A percentile compares a stretch with the other conserved stretches of the same genome.
phyloP scores from a whole-genome alignment of 768 basidiomycete genomes.

The Leccinum boreale region DNA sequence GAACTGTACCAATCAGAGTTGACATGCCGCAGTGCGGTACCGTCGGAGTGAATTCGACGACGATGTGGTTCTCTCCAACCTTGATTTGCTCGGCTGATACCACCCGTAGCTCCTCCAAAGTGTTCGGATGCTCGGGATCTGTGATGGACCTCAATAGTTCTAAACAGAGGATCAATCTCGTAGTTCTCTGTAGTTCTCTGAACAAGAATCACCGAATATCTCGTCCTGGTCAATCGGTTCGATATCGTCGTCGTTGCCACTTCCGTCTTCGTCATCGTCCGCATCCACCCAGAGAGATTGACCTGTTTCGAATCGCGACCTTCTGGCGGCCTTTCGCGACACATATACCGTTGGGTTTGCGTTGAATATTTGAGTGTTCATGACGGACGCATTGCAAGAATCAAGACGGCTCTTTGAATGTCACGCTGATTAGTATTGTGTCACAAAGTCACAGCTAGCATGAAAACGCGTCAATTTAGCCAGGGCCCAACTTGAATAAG shows the following conservation, averaged over 20 bases:
- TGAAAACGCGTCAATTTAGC: slow-evolving; percentile 19
- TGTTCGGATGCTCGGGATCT: slow-evolving; percentile 94
- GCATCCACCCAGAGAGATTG: slow-evolving; percentile 66
- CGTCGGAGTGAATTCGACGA: slow-evolving; percentile 94
- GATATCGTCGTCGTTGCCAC: slow-evolving; percentile 36
- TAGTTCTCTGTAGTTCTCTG: neutral
- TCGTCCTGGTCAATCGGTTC: slow-evolving; percentile 88
- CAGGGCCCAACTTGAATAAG: neutral
- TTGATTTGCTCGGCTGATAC: slow-evolving; percentile 87
- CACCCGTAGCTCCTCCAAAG: slow-evolving; percentile 91
- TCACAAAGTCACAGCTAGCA: slow-evolving; percentile 19
- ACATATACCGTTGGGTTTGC: slow-evolving; percentile 85
- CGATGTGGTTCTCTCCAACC: slow-evolving; percentile 59
- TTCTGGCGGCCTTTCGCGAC: slow-evolving; percentile 43
- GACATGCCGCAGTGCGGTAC: slow-evolving; percentile 98
- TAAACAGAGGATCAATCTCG: slow-evolving; percentile 29
- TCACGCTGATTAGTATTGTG: slow-evolving; percentile 13
- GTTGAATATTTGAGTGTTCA: slow-evolving; percentile 62
- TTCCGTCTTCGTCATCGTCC: slow-evolving; percentile 36
- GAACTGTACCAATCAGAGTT: slow-evolving; percentile 78
- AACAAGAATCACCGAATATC: slow-evolving; percentile 67
- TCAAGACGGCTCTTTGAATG: neutral
- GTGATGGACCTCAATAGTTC: slow-evolving; percentile 90
- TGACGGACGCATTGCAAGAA: neutral
- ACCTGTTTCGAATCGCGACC: slow-evolving; percentile 36